A percentile compares a stretch with the other conserved stretches of the same genome.
phyloP scores from a whole-genome alignment of 108 stramenopile species.

The Asterionellopsis glacialis region DNA sequence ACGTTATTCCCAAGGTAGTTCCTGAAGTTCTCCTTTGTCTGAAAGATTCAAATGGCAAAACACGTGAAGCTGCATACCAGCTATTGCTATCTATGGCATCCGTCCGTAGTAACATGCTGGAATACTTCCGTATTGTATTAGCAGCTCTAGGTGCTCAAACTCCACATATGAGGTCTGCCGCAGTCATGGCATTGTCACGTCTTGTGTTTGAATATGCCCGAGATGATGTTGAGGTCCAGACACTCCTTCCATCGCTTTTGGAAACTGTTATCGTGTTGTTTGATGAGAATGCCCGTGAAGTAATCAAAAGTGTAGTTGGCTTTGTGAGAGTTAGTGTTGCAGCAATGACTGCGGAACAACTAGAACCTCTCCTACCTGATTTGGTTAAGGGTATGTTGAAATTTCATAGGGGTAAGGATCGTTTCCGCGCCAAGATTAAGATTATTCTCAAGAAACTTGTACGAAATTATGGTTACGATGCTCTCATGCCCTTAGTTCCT shows the following conservation, averaged over 20 bases:
- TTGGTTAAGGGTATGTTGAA: slow-evolving; percentile 74
- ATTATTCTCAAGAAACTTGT: slow-evolving; percentile 92
- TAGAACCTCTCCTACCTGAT: slow-evolving; percentile 71
- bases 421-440: slow-evolving; percentile 90
- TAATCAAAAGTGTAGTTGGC: slow-evolving; percentile 83
- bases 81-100: slow-evolving; percentile 68
- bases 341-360: slow-evolving; percentile 53
- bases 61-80: slow-evolving; percentile 81
- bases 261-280: slow-evolving; percentile 82
- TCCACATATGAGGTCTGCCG: slow-evolving; percentile 90
- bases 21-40: slow-evolving; percentile 86
- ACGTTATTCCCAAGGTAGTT: slow-evolving; percentile 47
- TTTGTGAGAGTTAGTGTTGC: slow-evolving; percentile 87
- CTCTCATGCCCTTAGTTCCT: slow-evolving; percentile 71
- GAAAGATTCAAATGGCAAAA: slow-evolving; percentile 93
- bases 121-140: slow-evolving; percentile 63
- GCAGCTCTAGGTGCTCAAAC: slow-evolving; percentile 84
- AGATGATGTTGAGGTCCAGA: slow-evolving; percentile 48
- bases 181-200: slow-evolving; percentile 70
- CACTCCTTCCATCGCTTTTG: slow-evolving; percentile 67
- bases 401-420: slow-evolving; percentile 73
- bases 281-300: slow-evolving; percentile 84
- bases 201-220: slow-evolving; percentile 64
- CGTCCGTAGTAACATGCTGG: slow-evolving; percentile 37
- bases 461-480: slow-evolving; percentile 78